Base-by-base conservation (phyloP, 2,329 filamentous ascomycete genomes). In the Pezizomycotina sp. region DNA sequence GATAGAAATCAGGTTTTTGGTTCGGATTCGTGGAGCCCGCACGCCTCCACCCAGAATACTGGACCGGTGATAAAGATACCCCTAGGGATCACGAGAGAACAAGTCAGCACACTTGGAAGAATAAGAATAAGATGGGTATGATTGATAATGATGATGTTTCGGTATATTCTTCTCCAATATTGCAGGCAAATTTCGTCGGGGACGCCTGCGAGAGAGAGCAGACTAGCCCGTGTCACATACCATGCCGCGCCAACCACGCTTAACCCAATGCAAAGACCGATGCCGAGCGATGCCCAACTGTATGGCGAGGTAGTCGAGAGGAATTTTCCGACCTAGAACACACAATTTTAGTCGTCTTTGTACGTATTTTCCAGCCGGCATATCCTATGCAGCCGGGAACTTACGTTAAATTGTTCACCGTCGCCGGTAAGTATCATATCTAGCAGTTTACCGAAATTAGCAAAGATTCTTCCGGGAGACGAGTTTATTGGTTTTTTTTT, bases 1-100 rank as follows among this genome's bases (percentile, higher is more conserved):
- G 61, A 98, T 98, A 53, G 86, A 95, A 58, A 98, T 95, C 55
- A 98, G 62, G 67, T 98, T 98, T 74, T 98, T 98, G 47, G 89
- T 98, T 58, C 89, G 81, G 62, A 98, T 98, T 53, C 89, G 78
- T 23, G 91, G 91, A 28, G 89, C 86, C 60, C 80, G 86, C 55
- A 98, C 89, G 64, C 89, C 89, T 52, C 81, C 89, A 55, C 91
- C 91, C 49, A 98, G 71, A 58, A 98, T 98, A 40, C 89, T 92
- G 41, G 84, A 91, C 91, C 91, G 21, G 89, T 98, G 51, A 95
- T 89, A 63, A 98, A 89, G 59, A 98, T 98, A 53, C 91, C 89
- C 89, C 89, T 95, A 55, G 41, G 29, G 9, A 7, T 27, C 51
- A 47, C 54, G 45, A 43, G 41, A 22, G 27, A 45, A 28, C 16